Base-by-base conservation (phyloP, 2,329 filamentous ascomycete species). In the Sporothrix pallida region DNA sequence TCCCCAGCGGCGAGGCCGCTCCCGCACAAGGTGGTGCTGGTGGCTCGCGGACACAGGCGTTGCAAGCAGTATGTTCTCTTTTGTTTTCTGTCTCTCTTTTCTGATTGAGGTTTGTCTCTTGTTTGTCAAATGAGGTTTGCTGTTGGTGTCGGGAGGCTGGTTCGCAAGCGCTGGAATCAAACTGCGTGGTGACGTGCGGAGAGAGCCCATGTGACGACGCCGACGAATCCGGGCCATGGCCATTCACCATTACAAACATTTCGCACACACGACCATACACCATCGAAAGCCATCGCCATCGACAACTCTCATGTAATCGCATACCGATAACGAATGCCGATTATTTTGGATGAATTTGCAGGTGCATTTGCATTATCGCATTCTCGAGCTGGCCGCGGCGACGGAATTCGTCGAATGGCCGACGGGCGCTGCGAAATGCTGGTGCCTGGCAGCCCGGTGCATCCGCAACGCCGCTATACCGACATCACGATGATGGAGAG, bases 21-120 rank as follows among this genome's bases (percentile, higher is more conserved):
- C 78, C 80, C 78, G 82, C 82, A 78, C 82, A 84, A 81, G 83
- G 79, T 75, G 83, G 79, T 75, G 80, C 78, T 80, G 83, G 80
- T 77, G 88, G 83, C 81, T 82, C 83, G 75, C 83, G 88, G 81
- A 86, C 88, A 72, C 84, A 87, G 77, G 92, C 92, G 77, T 88
- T 97, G 78, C 93, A 97, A 89, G 92, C 91, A 84, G 94, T 97
- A 92, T 87, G 93, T 90, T 72, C 76, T 74, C 77, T 75, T 65
- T 77, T 87, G 93, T 90, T 72, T 76, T 74, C 77, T 75, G 63
- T 77, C 48, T 5, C 26, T 69, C 23, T 20, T 26, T 46, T 70
- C 20, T 6, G 12, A 46, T 46, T 70, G 67, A 5, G 13, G 8
- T 67, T 26, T 26, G 42, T 20, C 42, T 54, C 17, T n/a, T 52